Evolutionary conservation across 495 filamentous ascomycete genomes (phyloP), one percentile per base, ranked within the genome.

Genomic region (Penicillium cataractarum): DNA sequence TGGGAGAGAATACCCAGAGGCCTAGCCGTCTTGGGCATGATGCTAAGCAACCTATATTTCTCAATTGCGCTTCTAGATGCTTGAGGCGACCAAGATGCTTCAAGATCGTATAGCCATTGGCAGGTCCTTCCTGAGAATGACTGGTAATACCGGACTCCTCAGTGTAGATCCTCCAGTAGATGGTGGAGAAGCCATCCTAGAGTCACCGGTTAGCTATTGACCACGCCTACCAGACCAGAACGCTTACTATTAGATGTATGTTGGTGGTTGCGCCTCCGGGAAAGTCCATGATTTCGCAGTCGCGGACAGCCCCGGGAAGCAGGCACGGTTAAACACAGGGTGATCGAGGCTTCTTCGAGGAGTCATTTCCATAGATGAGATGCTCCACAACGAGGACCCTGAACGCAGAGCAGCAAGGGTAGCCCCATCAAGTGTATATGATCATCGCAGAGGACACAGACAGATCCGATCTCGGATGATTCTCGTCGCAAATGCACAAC

Each of bases 141-240:
- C 69, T 78, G 17, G 69, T 48, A 56, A 72, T 75, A 62, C 67
- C 69, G 40, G 68, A 63, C 54, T 80, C 79, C 61, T 80, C 79
- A 21, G 77, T 80, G 64, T 82, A 82, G 63, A 80, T 80, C 62
- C 79, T 78, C 78, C 78, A 82, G 52, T 80, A 77, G 9, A 82
- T 80, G 29, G 72, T 76, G 66, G 78, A 80, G 74, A 80, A 82
- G 29, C 80, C 78, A 73, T 80, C 77, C 80, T 82, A 40, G 17
- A 29, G 55, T 29, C 33, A 13, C 21, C 29, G 24, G 57, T 78
- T 63, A 77, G 53, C 49, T 60, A 29, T 6, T 31, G 12, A 19
- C 37, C 19, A 12, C 31, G 29, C 17, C 42, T 19, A 26, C 42
- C 19, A 15, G 55, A 26, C 35, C 12, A 55, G 56, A 24, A 62